A percentile compares a stretch with the other conserved stretches of the same genome.
These are phyloP conservation scores for Dicorynia guianensis DNA, from an alignment of 306 rosid genomes.

Conservation along the genomic window DNA sequence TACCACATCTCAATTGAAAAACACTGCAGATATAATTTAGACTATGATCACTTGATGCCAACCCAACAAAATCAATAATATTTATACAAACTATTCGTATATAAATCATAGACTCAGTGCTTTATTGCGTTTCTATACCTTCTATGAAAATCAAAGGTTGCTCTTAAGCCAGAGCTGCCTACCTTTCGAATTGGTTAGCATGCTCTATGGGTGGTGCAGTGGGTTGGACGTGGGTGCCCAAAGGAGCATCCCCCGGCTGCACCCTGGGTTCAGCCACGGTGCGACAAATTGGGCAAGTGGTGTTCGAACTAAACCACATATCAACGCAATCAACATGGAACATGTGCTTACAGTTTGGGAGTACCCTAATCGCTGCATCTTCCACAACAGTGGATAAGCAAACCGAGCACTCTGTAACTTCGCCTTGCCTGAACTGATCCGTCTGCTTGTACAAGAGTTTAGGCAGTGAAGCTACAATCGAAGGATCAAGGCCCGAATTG, in stretches of 20 bases:
- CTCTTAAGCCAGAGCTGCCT: conserved; percentile 39
- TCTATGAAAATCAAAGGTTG: conserved; percentile 37
- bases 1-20: too few relatives aligned
- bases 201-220: conserved; percentile 38
- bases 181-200: background rate
- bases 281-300: conserved; percentile 64
- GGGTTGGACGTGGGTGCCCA: conserved; percentile 38
- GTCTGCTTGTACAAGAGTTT: conserved; percentile 45
- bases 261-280: conserved; percentile 42
- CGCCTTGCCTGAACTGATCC: conserved; percentile 31
- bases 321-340: conserved; percentile 70
- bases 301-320: conserved; percentile 53
- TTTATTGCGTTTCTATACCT: background rate
- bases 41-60: too few relatives aligned
- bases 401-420: conserved; percentile 57
- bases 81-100: background rate
- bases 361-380: conserved; percentile 46
- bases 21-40: too few relatives aligned
- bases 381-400: conserved; percentile 49
- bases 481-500: conserved; percentile 51
- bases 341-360: conserved; percentile 62
- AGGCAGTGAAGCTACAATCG: conserved; percentile 55
- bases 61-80: background rate
- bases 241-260: background rate
- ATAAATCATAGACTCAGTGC: background rate